phyloP scores from a whole-genome alignment of 108 stramenopile genomes.

The Tribonema minus region DNA sequence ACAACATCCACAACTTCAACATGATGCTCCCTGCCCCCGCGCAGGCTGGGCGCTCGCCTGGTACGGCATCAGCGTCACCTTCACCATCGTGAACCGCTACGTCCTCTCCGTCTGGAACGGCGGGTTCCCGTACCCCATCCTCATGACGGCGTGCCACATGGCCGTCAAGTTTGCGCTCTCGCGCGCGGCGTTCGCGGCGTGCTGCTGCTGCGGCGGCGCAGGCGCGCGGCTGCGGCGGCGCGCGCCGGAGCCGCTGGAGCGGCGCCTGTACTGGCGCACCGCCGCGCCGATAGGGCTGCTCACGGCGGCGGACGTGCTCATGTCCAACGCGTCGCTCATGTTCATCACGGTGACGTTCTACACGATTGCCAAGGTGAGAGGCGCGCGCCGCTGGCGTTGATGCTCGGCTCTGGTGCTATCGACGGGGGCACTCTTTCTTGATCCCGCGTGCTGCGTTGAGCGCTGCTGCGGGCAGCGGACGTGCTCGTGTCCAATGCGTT shows the following conservation, averaged over 20 bases:
- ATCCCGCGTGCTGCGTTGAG: conserved; percentile 3
- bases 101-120: conserved; percentile 19
- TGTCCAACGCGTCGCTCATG: conserved; percentile 25
- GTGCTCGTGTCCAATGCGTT: conserved; percentile 21
- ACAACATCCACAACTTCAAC: too few species aligned
- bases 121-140: conserved; percentile 30
- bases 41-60: conserved; percentile 27
- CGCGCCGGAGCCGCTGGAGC: too few species aligned
- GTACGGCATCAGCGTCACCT: conserved; percentile 38
- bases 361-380: conserved; percentile 39
- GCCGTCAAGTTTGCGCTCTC: conserved; percentile 15
- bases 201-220: neutral
- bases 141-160: conserved; percentile 27
- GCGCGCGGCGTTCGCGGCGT: neutral
- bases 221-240: too few species aligned
- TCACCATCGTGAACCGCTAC: conserved; percentile 15
- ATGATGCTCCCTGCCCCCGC: too few species aligned
- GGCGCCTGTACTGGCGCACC: neutral
- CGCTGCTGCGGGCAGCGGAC: conserved; percentile 4
- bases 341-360: conserved; percentile 17
- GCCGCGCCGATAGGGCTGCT: conserved; percentile 14
- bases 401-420: too few species aligned
- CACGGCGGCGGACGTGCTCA: conserved; percentile 18
- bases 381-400: too few species aligned
- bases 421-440: too few species aligned